Evolutionary conservation across 805 yeast species (phyloP).

Genomic region (Pichia occidentalis): DNA sequence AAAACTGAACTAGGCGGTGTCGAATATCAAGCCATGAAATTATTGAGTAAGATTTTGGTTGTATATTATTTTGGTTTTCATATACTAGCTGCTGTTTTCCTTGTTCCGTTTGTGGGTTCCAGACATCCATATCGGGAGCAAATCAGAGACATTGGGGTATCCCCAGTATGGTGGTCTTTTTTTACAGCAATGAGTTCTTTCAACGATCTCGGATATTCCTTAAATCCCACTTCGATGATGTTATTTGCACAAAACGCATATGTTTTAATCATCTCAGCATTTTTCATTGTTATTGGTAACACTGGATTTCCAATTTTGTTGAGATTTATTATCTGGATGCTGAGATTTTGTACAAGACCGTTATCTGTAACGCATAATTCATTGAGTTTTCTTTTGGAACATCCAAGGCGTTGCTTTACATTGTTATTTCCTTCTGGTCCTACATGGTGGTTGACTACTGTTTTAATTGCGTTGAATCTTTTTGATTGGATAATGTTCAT

Average conservation of each 20-base stretch:
- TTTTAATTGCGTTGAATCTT: constrained; percentile 63
- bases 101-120: constrained; percentile 56
- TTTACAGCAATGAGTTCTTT: constrained; percentile 77
- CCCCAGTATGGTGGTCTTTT: constrained; percentile 90
- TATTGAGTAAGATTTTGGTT: constrained; percentile 59
- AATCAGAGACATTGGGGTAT: constrained; percentile 50
- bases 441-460: constrained; percentile 88
- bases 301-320: constrained; percentile 88
- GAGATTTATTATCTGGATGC: constrained; percentile 75
- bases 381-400: constrained; percentile 79
- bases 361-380: constrained; percentile 65
- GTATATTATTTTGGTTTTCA: constrained; percentile 75
- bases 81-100: constrained; percentile 42
- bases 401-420: constrained; percentile 96
- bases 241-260: constrained; percentile 60
- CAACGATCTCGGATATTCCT: constrained; percentile 77
- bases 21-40: constrained; percentile 83
- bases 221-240: constrained; percentile 75
- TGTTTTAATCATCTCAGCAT: constrained; percentile 52
- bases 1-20: constrained; percentile 96
- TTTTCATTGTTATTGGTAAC: constrained; percentile 84
- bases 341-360: constrained; percentile 61
- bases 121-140: constrained; percentile 36
- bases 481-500: constrained; percentile 77
- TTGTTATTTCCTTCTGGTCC: constrained; percentile 86